Evolutionary conservation across 305 asterid genomes (phyloP), one percentile per base, ranked within the genome.

Genomic region (Solanum hybrid): DNA sequence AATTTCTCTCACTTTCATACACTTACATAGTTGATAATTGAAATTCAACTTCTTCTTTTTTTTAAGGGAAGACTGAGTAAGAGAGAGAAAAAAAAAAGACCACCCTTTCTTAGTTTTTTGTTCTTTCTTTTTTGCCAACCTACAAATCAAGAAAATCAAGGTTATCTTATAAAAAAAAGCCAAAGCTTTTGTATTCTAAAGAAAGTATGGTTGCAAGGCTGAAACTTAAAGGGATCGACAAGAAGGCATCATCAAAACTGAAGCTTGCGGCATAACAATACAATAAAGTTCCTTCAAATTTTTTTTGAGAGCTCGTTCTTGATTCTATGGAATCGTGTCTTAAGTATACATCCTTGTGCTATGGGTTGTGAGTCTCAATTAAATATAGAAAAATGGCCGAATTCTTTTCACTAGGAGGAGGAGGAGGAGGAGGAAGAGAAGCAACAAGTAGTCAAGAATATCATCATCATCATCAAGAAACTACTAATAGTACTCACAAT

Each of bases 291-390:
- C 1, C 18, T 36, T 0, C 3, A 22, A 4, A 9, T 31, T 2
- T 20, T 20, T 4, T 77, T 77, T 11, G 5, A 78, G 11, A 78
- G 57, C 31, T 78, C 61, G 10, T 36, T 36, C 33, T 36, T 79
- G 57, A 67, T 42, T 87, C 4, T 64, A 35, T 87, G 13, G 11
- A 3, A 5, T 36, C 22, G 18, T 35, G 16, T 33, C 14, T 6
- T 11, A 33, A 9, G 46, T 71, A 24, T 8, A 11, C 33, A 69
- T 69, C 18, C 18, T 69, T 11, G 31, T 69, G 93, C 83, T 94
- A 94, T 95, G 95, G 96, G 88, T 91, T 92, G 88, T 85, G 13
- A 35, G 18, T 34, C 87, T 12, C 78, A 61, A 85, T 34, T 89
- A 20, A 75, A 61, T 76, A 40, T n/a, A 36, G 35, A 37, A 26